Percentiles rank a stretch among this genome's conserved stretches.
These are phyloP conservation scores for Seiridium cupressi DNA, from an alignment of 2,329 filamentous ascomycete species.

Conservation along the genomic window DNA sequence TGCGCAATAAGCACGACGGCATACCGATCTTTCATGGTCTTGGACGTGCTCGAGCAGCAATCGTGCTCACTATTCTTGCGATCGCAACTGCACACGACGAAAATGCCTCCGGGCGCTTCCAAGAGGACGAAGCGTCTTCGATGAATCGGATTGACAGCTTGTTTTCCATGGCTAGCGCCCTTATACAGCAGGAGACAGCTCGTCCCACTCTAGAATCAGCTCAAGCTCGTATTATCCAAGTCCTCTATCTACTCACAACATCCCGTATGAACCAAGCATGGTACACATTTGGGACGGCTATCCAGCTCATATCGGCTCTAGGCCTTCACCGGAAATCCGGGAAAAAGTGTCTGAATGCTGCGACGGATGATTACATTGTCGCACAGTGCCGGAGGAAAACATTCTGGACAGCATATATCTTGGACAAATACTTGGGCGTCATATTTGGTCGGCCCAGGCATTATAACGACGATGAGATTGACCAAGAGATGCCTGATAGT, in stretches of 20 bases:
- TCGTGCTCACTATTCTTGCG: conserved; percentile 46
- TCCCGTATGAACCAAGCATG: conserved; percentile 60
- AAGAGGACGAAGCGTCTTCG: conserved; percentile 20
- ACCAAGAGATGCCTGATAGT: conserved; percentile 55
- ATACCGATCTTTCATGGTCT: conserved; percentile 35
- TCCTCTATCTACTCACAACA: conserved; percentile 56
- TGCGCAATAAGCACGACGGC: conserved; percentile 31
- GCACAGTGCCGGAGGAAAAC: conserved; percentile 51
- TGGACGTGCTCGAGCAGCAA: conserved; percentile 43
- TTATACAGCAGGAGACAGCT: conserved; percentile 49
- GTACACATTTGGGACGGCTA: conserved; percentile 56
- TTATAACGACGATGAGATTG: conserved; percentile 63
- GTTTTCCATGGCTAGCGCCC: conserved; percentile 34
- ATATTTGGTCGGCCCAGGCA: conserved; percentile 59
- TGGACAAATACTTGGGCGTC: conserved; percentile 64
- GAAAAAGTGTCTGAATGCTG: conserved; percentile 6
- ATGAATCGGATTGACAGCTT: conserved; percentile 10
- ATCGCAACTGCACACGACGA: conserved; percentile 45
- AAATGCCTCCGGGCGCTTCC: conserved; percentile 25
- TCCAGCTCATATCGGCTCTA: conserved; percentile 49
- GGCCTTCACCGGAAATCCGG: conserved; percentile 34
- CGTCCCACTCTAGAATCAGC: conserved; percentile 53
- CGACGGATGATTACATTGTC: conserved; percentile 38
- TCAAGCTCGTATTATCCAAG: conserved; percentile 56
- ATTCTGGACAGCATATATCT: conserved; percentile 62